Percentiles rank a stretch among this genome's conserved stretches.
These are phyloP conservation scores for Mesembryanthemum crystallinum DNA, from an alignment of 148 eudicot genomes.

Conservation along the genomic window DNA sequence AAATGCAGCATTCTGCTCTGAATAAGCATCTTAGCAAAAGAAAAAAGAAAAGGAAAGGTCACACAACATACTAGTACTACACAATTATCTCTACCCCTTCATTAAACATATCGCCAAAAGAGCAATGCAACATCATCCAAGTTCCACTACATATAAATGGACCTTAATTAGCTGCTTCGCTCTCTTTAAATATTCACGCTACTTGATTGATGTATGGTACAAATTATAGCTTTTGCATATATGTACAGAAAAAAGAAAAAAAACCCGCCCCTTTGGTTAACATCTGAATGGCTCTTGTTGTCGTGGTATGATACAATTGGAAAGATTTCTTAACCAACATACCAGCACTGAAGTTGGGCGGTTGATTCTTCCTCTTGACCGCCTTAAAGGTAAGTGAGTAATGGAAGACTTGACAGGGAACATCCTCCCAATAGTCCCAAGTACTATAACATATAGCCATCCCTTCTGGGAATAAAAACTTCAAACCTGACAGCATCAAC, in stretches of 20 bases:
- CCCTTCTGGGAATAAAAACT: conserved; percentile 9
- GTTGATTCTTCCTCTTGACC: conserved; percentile 6
- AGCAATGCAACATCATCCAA: conserved; percentile 20
- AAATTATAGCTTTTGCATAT: conserved; percentile 13
- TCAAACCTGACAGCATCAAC: conserved; percentile 25
- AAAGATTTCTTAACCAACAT: conserved; percentile 26
- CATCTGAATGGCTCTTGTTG: conserved; percentile 5
- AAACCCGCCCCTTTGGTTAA: conserved; percentile 4
- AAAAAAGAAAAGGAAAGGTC: neutral
- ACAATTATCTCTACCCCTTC: neutral
- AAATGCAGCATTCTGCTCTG: conserved; percentile 6
- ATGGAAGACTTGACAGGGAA: conserved; percentile 5
- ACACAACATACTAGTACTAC: neutral
- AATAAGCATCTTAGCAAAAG: neutral
- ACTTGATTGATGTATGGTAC: conserved; percentile 23
- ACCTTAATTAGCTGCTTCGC: conserved; percentile 12
- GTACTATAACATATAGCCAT: conserved; percentile 11
- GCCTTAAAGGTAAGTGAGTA: conserved; percentile 7
- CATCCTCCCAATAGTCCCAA: conserved; percentile 3
- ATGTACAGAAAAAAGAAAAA: conserved; percentile 6
- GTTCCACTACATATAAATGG: conserved; percentile 23
- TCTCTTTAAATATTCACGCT: conserved; percentile 10
- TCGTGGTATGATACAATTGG: conserved; percentile 23
- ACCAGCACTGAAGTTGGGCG: conserved; percentile 15
- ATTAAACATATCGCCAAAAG: conserved; percentile 5